Base-by-base conservation (phyloP, 225 moss, liverwort and hornwort genomes). In the Polytrichum commune region DNA sequence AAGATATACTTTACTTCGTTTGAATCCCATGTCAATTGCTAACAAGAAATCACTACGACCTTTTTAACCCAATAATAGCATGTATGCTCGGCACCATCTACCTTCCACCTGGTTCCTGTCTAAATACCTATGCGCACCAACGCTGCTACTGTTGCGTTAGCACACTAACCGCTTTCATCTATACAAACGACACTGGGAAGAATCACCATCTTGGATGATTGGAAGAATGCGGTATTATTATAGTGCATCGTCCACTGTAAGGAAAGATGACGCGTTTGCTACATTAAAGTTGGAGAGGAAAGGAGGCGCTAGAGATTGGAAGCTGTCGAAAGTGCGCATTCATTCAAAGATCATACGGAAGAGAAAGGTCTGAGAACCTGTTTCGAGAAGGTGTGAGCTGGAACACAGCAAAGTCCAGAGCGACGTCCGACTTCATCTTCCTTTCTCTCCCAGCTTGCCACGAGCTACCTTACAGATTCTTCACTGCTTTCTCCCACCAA, bases 391-490 rank as follows among this genome's bases (percentile, higher is more conserved):
- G 86, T 29, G 83, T 86, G 53, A 86, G 86, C 71, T 83, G 86
- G 68, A 86, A 86, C 67, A 80, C 74, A 33, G 81, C 83, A 76
- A 81, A 71, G 69, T 81, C 83, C 71, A 86, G 86, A 24, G 86
- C 83, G 65, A 86, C 76, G 81, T 86, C 78, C 54, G 86, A 78
- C 86, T 83, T 86, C 86, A 86, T 86, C 78, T 81, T 86, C 83
- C 62, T 75, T 68, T 60, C 60, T 33, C 63, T 53, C 68, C 65
- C 64, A 18, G 53, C 65, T 62, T 55, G 76, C 75, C 56, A 53
- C 65, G 20, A 66, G 23, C 38, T 68, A 68, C 53, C 68, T 64
- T 69, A 66, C 55, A 78, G 66, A 61, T 72, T 10, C 72, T 70
- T 80, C 75, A 73, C 46, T 13, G 16, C 79, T 62, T 69, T 70